Evolutionary conservation across 371 early-diverging fungal genomes (phyloP), one percentile per base, ranked within the genome.

Genomic region (Nematocida sp.): DNA sequence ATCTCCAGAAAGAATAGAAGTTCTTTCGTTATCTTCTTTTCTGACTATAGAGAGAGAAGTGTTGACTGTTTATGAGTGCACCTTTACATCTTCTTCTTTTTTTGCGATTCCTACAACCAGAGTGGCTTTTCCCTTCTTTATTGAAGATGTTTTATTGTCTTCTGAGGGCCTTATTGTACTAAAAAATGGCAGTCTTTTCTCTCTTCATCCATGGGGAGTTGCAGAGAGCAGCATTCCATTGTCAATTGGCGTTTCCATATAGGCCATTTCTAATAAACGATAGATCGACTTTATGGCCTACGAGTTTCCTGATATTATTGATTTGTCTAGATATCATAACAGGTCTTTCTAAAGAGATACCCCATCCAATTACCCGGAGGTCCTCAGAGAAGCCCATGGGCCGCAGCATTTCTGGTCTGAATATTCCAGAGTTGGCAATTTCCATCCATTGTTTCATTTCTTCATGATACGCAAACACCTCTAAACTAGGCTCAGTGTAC

Each of bases 401-500:
- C 30, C 87, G 85, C 80, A 97, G 87, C 94, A 99, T 93, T 85
- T 99, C 99, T 2, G 99, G 99, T 53, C 99, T 89, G 90, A 99
- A 99, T 89, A 97, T 92, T 76, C 99, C 99, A 23, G 92, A 92
- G 88, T 99, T 99, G 65, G 98, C 99, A 56, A 97, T 90, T 85
- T 99, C 99, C 59, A 99, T 93, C 95, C 95, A 97, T 84, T 89
- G 89, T 71, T 89, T 87, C 78, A 96, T 87, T 35, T 92, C 87
- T 55, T 88, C 90, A 83, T 97, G 98, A 86, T 91, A 99, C 47
- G 95, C 92, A 87, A 99, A 99, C 80, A 99, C 93, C 82, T 99
- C 99, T 94, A 99, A 90, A 76, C 90, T 90, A 49, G 99, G 99
- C 85, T 99, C 99, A 40, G 99, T 99, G 86, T 99, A 99, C 61